Evolutionary conservation across 2,329 filamentous ascomycete genomes (phyloP).

Genomic region (Arthroderma uncinatum): DNA sequence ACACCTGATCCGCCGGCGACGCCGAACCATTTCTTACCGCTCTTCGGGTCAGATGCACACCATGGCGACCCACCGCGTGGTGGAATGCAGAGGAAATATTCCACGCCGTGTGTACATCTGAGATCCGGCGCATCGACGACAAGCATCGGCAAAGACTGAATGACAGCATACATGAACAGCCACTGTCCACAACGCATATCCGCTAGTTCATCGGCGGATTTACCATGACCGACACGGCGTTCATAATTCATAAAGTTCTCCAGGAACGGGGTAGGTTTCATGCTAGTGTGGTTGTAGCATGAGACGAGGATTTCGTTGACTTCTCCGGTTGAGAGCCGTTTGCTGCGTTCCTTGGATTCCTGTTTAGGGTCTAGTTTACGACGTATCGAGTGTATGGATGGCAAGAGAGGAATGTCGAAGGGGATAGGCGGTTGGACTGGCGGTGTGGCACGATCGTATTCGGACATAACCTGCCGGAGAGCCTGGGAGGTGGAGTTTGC

Average conservation of each 20-base stretch:
- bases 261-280: slow-evolving; percentile 38
- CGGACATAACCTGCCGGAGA: slow-evolving; percentile 66
- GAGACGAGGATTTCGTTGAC: slow-evolving; percentile 64
- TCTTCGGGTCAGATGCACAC: slow-evolving; percentile 37
- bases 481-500: slow-evolving; percentile 52
- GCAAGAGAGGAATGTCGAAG: slow-evolving; percentile 73
- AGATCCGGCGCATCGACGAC: slow-evolving; percentile 40
- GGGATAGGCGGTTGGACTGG: slow-evolving; percentile 86
- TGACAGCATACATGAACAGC: slow-evolving; percentile 42
- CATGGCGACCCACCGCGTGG: slow-evolving; percentile 40
- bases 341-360: slow-evolving; percentile 58
- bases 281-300: slow-evolving; percentile 68
- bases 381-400: slow-evolving; percentile 55
- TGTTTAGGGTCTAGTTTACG: slow-evolving; percentile 60
- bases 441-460: slow-evolving; percentile 80
- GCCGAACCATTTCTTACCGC: slow-evolving; percentile 39
- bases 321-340: slow-evolving; percentile 68
- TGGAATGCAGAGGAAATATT: slow-evolving; percentile 42
- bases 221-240: slow-evolving; percentile 34
- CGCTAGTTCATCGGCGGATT: slow-evolving; percentile 35
- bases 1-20: slow-evolving; percentile 53
- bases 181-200: slow-evolving; percentile 42
- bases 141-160: slow-evolving; percentile 40
- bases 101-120: slow-evolving; percentile 35
- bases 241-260: slow-evolving; percentile 41